Conservation (phyloP, 75 land plant genomes). For the Cupressus sempervirens region DNA sequence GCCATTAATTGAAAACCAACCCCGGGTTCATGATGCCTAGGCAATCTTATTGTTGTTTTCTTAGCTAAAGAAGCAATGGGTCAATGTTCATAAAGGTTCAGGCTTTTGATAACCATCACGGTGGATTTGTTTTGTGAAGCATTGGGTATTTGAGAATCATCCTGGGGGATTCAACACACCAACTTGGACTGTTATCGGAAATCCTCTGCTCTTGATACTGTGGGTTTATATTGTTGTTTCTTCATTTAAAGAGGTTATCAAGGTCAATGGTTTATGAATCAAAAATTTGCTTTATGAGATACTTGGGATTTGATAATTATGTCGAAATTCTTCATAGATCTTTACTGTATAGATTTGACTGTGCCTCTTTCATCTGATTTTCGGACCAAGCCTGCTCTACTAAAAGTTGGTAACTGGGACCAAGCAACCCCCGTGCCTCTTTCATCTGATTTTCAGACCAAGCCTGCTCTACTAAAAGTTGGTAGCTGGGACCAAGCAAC, state of each 20-base stretch:
- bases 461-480: too few species aligned
- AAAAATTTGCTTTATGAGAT: neutral
- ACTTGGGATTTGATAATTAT: neutral
- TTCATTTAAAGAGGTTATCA: neutral
- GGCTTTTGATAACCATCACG: neutral
- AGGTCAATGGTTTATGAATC: neutral
- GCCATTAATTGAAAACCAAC: neutral
- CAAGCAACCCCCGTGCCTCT: too few species aligned
- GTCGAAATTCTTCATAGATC: too few species aligned
- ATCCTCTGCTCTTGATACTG: neutral
- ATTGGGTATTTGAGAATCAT: too few species aligned
- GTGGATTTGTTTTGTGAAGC: too few species aligned
- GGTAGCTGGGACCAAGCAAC: too few species aligned
- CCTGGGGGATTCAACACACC: neutral
- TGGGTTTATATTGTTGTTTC: neutral
- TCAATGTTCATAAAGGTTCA: neutral
- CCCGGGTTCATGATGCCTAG: neutral
- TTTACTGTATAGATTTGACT: too few species aligned
- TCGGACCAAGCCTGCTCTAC: too few species aligned
- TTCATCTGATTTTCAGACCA: too few species aligned
- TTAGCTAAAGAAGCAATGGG: neutral
- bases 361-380: too few species aligned
- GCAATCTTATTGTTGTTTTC: neutral
- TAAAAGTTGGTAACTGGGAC: too few species aligned
- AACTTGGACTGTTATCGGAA: neutral